Base-by-base conservation (phyloP, 768 basidiomycete genomes). In the Botryobasidium botryosum region DNA sequence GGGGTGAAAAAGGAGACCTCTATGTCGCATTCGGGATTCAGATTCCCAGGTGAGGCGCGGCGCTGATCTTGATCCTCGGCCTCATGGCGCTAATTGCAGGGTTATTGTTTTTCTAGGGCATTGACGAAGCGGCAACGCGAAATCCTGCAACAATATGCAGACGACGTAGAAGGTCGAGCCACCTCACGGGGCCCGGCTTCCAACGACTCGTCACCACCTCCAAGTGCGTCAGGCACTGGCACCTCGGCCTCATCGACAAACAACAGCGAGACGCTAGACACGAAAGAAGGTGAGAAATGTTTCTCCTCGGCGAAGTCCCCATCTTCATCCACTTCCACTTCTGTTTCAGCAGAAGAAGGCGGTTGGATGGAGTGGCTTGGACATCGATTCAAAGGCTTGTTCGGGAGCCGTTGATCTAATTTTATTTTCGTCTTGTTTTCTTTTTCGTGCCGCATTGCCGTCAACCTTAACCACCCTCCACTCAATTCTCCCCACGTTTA, bases 1-100 rank as follows among this genome's bases (percentile, higher is more conserved):
- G 64, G 40, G 63, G 69, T 33, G 71, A 70, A 50, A 76, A 70
- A 50, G 85, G 92, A 29, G 88, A 94, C 60, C 64, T 96, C 43
- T 83, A 88, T 54, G 84, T 99, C 44, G 73, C 76, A 33, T 97
- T 97, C 66, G 72, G 69, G 28, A 71, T 97, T 28, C 72, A 81
- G 53, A 70, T 99, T 51, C 94, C 94, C 23, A 79, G 91, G 94
- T 88, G n/a, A 55, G 63, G 77, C 63, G 31, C 28, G 28, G 18
- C 10, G 26, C 29, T 28, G 18, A 15, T 32, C 6, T 23, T 26
- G 4, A 8, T 26, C n/a, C 35, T 46, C 17, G n/a, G n/a, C n/a
- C 15, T 40, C 44, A 43, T 41, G 39, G 17, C 36, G 15, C 40
- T 21, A 36, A 35, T 21, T 47, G 35, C 44, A 40, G 43, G 27